Evolutionary conservation across 2,329 filamentous ascomycete species (phyloP).

Genomic region (Chaetomium globosum): DNA sequence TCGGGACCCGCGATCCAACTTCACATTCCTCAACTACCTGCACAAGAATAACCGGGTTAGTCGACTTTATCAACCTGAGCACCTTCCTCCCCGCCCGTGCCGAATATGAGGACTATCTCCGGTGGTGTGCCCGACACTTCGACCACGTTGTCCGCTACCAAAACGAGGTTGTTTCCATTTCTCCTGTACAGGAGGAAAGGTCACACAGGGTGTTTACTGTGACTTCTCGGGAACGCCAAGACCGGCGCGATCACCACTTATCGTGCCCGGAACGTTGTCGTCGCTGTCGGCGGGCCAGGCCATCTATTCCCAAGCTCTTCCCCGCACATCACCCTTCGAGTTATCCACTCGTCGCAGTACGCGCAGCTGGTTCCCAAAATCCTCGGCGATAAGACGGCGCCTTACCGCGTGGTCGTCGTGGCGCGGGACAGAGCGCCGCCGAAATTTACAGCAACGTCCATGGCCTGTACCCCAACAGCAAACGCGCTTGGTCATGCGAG

Average conservation of each 20-base stretch:
- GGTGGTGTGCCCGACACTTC: slow-evolving; percentile 87
- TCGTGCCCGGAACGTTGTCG: slow-evolving; percentile 65
- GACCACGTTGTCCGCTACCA: slow-evolving; percentile 72
- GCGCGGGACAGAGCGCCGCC: slow-evolving; percentile 87
- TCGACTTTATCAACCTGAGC: slow-evolving; percentile 86
- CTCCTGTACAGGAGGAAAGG: slow-evolving; percentile 56
- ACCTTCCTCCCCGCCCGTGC: slow-evolving; percentile 84
- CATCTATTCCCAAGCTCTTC: slow-evolving; percentile 70
- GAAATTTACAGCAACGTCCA: slow-evolving; percentile 94
- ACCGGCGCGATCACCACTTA: slow-evolving; percentile 58
- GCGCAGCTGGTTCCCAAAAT: slow-evolving; percentile 64
- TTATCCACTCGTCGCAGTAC: slow-evolving; percentile 90
- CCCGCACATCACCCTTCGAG: slow-evolving; percentile 67
- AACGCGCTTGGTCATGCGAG: slow-evolving; percentile 82
- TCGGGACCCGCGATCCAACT: slow-evolving; percentile 82
- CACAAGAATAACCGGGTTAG: slow-evolving; percentile 78
- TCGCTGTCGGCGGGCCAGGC: slow-evolving; percentile 64
- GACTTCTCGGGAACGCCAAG: slow-evolving; percentile 61
- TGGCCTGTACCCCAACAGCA: slow-evolving; percentile 76
- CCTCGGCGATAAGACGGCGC: slow-evolving; percentile 56
- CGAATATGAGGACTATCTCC: slow-evolving; percentile 94
- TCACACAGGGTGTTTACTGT: slow-evolving; percentile 69
- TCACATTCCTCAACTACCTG: slow-evolving; percentile 95
- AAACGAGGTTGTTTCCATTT: slow-evolving; percentile 73
- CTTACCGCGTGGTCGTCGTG: slow-evolving; percentile 82